Percentiles rank a stretch among this genome's conserved stretches.
Conservation (phyloP, 169 alveolate species). For the Perkinsus marinus region DNA sequence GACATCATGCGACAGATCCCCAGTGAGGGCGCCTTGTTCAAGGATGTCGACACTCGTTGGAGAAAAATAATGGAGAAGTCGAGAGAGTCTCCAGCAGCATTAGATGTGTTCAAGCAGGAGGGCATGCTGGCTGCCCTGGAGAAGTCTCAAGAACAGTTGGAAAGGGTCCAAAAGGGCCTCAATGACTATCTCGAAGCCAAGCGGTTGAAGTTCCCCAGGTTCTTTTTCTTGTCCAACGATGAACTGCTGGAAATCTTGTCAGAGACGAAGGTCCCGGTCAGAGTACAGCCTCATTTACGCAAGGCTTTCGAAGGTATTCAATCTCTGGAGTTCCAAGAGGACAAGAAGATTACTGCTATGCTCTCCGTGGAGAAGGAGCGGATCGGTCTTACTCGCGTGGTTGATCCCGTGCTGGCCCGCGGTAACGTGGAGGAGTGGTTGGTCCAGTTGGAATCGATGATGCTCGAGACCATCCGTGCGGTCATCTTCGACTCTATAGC, state of each 20-base stretch:
- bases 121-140: conserved; percentile 54
- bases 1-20: conserved; percentile 78
- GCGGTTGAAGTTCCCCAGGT: conserved; percentile 79
- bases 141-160: conserved; percentile 59
- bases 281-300: conserved; percentile 78
- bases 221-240: conserved; percentile 77
- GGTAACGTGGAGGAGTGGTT: conserved; percentile 86
- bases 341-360: conserved; percentile 53
- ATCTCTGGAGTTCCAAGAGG: conserved; percentile 44
- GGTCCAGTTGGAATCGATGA: conserved; percentile 60
- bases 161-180: conserved; percentile 79
- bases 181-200: conserved; percentile 75
- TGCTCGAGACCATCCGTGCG: conserved; percentile 59
- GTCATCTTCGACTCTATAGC: conserved; percentile 44
- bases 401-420: conserved; percentile 52
- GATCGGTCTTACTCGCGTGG: conserved; percentile 33
- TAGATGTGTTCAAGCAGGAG: conserved; percentile 26
- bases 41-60: conserved; percentile 65
- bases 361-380: conserved; percentile 66
- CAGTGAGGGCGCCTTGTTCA: conserved; percentile 38
- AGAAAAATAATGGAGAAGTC: conserved; percentile 46
- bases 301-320: conserved; percentile 81
- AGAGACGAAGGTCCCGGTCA: conserved; percentile 79
- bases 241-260: conserved; percentile 80
- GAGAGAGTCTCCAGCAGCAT: background rate